These are phyloP conservation scores for Helicostylum pulchrum DNA, from an alignment of 192 early-diverging fungal genomes.

Conservation along the genomic window DNA sequence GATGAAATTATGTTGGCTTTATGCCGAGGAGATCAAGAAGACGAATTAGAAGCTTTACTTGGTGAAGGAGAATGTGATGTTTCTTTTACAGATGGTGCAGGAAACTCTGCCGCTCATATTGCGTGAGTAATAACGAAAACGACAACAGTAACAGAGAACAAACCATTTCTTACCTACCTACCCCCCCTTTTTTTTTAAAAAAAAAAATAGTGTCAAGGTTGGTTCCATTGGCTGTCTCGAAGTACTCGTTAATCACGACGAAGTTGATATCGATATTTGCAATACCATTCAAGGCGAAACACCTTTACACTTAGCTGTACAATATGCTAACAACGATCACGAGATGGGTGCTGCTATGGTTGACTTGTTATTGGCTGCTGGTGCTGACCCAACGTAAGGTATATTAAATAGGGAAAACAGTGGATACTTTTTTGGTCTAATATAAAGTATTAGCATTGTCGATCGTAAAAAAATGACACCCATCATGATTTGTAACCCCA, in stretches of 20 bases:
- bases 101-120: constrained; percentile 69
- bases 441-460: constrained; percentile 19
- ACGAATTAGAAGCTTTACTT: constrained; percentile 61
- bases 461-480: constrained; percentile 37
- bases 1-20: constrained; percentile 68
- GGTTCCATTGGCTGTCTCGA: constrained; percentile 62
- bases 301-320: constrained; percentile 69
- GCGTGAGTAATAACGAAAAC: constrained; percentile 37
- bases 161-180: background rate
- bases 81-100: constrained; percentile 61
- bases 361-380: constrained; percentile 49
- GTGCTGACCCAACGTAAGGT: constrained; percentile 46
- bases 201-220: constrained; percentile 39
- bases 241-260: constrained; percentile 47
- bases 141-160: background rate
- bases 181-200: too few relatives aligned
- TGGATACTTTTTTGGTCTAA: background rate
- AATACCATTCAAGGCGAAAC: constrained; percentile 58
- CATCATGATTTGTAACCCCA: constrained; percentile 21
- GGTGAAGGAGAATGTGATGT: constrained; percentile 42
- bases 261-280: constrained; percentile 56
- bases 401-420: background rate
- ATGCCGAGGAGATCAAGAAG: constrained; percentile 67
- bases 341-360: constrained; percentile 63
- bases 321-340: constrained; percentile 44